phyloP scores from a whole-genome alignment of 2,329 filamentous ascomycete species.

The Cercospora berteroae region DNA sequence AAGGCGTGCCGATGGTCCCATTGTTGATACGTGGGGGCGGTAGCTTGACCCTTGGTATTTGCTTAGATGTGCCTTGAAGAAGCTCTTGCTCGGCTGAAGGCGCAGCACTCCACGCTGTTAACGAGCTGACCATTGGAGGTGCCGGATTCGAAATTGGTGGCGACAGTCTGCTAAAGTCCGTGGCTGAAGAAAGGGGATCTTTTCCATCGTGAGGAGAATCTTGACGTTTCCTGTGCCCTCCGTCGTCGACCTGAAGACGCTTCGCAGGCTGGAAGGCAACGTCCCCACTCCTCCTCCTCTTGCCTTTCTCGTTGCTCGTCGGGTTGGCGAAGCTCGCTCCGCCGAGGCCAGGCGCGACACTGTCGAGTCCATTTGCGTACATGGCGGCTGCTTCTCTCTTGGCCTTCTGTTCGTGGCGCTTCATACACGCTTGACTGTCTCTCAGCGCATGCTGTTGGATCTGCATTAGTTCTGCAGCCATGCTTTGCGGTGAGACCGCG shows the following conservation, averaged over 20 bases:
- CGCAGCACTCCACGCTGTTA: neutral
- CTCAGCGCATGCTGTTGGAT: neutral
- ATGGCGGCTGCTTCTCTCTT: neutral
- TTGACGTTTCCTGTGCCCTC: neutral
- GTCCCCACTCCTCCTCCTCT: neutral
- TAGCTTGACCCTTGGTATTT: neutral
- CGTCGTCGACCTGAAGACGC: neutral
- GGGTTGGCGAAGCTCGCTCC: neutral
- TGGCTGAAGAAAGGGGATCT: neutral
- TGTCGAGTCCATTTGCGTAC: neutral
- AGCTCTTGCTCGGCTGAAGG: neutral
- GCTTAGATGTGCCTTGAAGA: neutral
- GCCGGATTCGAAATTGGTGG: neutral
- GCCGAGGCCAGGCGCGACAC: neutral
- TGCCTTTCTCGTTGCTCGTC: neutral
- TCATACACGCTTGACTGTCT: conserved; percentile 2
- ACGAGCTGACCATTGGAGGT: neutral
- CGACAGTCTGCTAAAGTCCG: neutral
- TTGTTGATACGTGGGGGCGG: conserved; percentile 45
- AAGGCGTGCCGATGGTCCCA: conserved; percentile 66
- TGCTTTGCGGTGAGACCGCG: neutral
- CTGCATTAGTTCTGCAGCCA: neutral
- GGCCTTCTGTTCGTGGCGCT: neutral
- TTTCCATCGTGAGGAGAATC: neutral
- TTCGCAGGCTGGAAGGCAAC: neutral